Base-by-base conservation (phyloP, 1,284 basidiomycete genomes). In the Boletellus sp. region DNA sequence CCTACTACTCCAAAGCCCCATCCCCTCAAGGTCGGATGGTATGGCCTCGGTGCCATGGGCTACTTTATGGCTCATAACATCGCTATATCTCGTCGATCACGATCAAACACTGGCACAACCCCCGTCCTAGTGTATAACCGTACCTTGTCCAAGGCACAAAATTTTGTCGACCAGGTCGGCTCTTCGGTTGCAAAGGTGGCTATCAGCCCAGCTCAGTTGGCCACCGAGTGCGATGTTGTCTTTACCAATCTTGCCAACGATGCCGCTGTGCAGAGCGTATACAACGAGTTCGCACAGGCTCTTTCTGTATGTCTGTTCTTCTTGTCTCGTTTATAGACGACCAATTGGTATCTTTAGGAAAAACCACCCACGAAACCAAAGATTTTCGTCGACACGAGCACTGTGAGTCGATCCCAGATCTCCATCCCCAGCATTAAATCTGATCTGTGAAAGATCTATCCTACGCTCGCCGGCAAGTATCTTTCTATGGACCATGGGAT, bases 301-400 rank as follows among this genome's bases (percentile, higher is more conserved):
- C 74, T 91, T 18, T 67, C 63, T 60, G 76, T 76, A 55, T 44
- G 59, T 42, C 21, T 35, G 39, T 15, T 51, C 42, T 49, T 26
- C 40, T 36, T 28, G 4, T 28, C 26, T 28, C n/a, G 5, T 21
- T 53, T 30, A 13, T 8, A 38, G 26, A 50, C 40, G 28, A 46
- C 35, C 28, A 33, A 28, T 24, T 32, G 33, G 4, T 10, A 53
- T 60, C 32, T 57, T 56, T 36, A 81, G 79, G 64, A 70, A 50
- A 46, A 62, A n/a, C 70, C 73, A 24, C 70, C 75, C 1, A 63
- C 68, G 8, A 77, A 76, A 65, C 66, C 73, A 59, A 90, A 85
- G 68, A 89, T 90, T 50, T 89, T 92, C 58, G 86, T 91, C 22
- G 90, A 93, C 60, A 89, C 85, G 15, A 85, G 83, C 68, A 93